Evolutionary conservation across 768 basidiomycete species (phyloP).

Genomic region (Suillus brevipes): DNA sequence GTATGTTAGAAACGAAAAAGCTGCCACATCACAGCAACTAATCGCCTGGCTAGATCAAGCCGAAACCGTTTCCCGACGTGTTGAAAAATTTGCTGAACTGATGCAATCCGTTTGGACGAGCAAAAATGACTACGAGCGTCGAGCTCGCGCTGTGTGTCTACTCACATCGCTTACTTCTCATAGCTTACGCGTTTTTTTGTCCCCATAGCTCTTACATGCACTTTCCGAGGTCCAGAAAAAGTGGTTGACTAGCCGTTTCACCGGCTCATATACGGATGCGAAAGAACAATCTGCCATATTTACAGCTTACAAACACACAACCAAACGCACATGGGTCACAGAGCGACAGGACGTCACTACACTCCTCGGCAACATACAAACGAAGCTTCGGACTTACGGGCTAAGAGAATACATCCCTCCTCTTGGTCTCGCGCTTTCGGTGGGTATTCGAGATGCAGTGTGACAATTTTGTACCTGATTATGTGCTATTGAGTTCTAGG

Average conservation of each 20-base stretch:
- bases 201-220: constrained; percentile 58
- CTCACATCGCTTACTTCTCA: not conserved
- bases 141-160: constrained; percentile 62
- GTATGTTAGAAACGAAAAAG: constrained; percentile 42
- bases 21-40: not conserved
- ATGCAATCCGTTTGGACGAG: constrained; percentile 91
- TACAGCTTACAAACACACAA: constrained; percentile 78
- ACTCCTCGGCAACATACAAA: constrained; percentile 90
- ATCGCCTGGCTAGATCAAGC: constrained; percentile 68
- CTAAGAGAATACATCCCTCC: constrained; percentile 83
- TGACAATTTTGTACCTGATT: constrained; percentile 13
- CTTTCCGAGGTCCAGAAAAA: constrained; percentile 64
- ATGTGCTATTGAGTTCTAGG: constrained; percentile 34
- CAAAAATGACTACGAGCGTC: constrained; percentile 90
- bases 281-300: constrained; percentile 74
- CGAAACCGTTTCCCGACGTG: constrained; percentile 89
- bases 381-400: constrained; percentile 89
- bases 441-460: constrained; percentile 27
- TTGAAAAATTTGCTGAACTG: constrained; percentile 94
- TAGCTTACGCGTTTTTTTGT: not conserved
- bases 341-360: constrained; percentile 88
- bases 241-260: constrained; percentile 69
- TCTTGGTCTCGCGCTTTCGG: constrained; percentile 60
- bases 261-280: constrained; percentile 78
- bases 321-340: constrained; percentile 83